Conservation (phyloP, 164 flowering plant genomes). For the Umbilicus rupestris region DNA sequence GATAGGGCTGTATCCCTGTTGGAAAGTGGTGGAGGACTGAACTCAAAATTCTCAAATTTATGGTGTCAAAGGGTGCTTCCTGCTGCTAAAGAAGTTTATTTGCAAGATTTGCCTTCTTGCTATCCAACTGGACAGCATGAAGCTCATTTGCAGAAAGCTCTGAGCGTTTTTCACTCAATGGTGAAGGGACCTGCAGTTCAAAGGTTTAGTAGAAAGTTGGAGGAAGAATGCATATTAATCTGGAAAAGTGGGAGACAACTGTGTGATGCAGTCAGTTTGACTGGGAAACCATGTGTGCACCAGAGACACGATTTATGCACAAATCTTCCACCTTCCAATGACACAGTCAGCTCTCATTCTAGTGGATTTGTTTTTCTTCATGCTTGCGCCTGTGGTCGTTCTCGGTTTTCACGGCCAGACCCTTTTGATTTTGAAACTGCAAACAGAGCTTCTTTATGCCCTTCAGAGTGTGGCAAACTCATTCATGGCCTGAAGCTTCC, state of each 20-base stretch:
- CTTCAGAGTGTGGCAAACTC: slow-evolving; percentile 60
- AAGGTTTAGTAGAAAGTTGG: slow-evolving; percentile 41
- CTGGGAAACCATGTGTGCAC: slow-evolving; percentile 90
- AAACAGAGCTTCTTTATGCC: slow-evolving; percentile 38
- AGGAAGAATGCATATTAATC: slow-evolving; percentile 65
- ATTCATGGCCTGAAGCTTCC: slow-evolving; percentile 58
- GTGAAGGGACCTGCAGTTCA: slow-evolving; percentile 79
- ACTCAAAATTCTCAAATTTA: slow-evolving; percentile 54
- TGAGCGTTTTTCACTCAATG: slow-evolving; percentile 57
- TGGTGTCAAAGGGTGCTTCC: slow-evolving; percentile 87
- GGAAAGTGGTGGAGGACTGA: slow-evolving; percentile 56
- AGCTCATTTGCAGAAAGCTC: slow-evolving; percentile 55
- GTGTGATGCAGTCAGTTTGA: slow-evolving; percentile 91
- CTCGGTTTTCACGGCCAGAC: slow-evolving; percentile 51
- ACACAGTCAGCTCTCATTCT: slow-evolving; percentile 46
- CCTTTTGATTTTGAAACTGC: slow-evolving; percentile 92
- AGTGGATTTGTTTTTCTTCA: slow-evolving; percentile 89
- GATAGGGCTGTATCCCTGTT: slow-evolving; percentile 53
- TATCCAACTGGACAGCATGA: slow-evolving; percentile 71
- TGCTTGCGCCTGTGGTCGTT: slow-evolving; percentile 96
- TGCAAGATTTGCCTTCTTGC: slow-evolving; percentile 66
- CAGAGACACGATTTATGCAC: slow-evolving; percentile 44
- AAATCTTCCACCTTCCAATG: slow-evolving; percentile 18
- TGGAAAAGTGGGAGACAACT: slow-evolving; percentile 89
- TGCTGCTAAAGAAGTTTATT: slow-evolving; percentile 62